Base-by-base conservation (phyloP, 306 rosid species). In the Styphnolobium japonicum region DNA sequence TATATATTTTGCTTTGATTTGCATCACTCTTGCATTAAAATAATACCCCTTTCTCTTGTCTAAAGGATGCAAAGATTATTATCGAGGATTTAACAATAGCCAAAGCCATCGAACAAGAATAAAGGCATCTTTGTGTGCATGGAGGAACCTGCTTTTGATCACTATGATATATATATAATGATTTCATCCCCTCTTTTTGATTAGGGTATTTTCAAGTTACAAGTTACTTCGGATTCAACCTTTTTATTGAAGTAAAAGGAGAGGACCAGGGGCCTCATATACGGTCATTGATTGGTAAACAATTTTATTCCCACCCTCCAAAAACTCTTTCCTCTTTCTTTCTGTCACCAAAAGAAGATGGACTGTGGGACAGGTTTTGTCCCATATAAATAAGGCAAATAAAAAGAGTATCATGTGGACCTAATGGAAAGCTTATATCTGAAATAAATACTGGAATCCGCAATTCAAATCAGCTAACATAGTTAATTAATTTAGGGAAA, bases 11-110 rank as follows among this genome's bases (percentile, higher is more conserved):
- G 84, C 49, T 84, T 82, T 75, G 56, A 66, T 79, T 79, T 82
- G 73, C 69, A 67, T 77, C 71, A 51, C 67, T 75, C 66, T 78
- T 39, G 67, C 34, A 36, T 25, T 83, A 80, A 89, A 82, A 82
- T 82, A 86, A 71, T 75, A 68, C 36, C 60, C 45, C 52, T 71
- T 85, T 80, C 80, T 55, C 80, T 80, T 82, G 81, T 81, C 69
- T 75, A 70, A 82, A 66, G 52, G 82, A 67, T 73, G 57, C 49
- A 58, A 45, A 67, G 63, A 77, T 64, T 67, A 34, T 62, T 29
- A 64, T 58, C 10, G 53, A 57, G 22, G 55, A 73, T 77, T 83
- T 71, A 77, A 81, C 77, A 68, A 49, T 82, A 37, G 76, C 57
- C 69, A 77, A 78, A 74, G 83, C 80, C 77, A 82, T 65, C 14